Evolutionary conservation across 2,329 filamentous ascomycete genomes (phyloP).

Genomic region (Apiospora aurea): DNA sequence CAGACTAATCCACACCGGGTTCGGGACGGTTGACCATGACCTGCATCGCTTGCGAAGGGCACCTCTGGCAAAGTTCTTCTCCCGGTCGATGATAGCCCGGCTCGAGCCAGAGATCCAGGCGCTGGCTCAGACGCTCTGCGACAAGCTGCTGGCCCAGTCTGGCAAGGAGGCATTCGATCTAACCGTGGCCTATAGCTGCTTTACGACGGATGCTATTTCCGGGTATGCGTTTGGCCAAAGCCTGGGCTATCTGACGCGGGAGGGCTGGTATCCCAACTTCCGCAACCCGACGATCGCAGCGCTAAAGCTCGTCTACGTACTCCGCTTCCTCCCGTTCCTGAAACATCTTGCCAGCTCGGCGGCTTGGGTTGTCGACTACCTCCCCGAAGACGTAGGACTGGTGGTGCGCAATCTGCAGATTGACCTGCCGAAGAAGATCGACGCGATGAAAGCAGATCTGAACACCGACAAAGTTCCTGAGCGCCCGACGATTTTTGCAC

Average conservation of each 20-base stretch:
- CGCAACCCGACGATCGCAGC: conserved; percentile 30
- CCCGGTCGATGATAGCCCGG: conserved; percentile 41
- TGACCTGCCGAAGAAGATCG: conserved; percentile 30
- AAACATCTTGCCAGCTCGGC: conserved; percentile 28
- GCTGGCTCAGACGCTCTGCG: conserved; percentile 26
- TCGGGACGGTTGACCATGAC: conserved; percentile 35
- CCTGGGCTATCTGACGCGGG: conserved; percentile 38
- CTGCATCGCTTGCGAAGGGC: conserved; percentile 35
- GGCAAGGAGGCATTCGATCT: neutral
- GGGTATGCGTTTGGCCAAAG: conserved; percentile 47
- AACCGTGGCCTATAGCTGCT: conserved; percentile 33
- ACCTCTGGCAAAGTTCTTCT: conserved; percentile 38
- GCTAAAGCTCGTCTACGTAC: conserved; percentile 33
- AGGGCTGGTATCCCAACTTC: conserved; percentile 46
- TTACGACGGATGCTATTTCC: conserved; percentile 47
- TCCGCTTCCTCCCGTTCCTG: conserved; percentile 36
- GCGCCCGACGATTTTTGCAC: conserved; percentile 34
- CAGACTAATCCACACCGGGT: neutral
- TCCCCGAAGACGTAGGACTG: conserved; percentile 8
- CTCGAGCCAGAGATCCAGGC: conserved; percentile 34
- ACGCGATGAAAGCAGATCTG: conserved; percentile 27
- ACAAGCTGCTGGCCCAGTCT: conserved; percentile 39
- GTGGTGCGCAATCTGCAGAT: conserved; percentile 29
- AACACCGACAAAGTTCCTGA: conserved; percentile 20
- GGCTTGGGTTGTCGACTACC: conserved; percentile 24